These are phyloP conservation scores for Stemphylium beticola DNA, from an alignment of 2,329 filamentous ascomycete genomes.

Conservation along the genomic window DNA sequence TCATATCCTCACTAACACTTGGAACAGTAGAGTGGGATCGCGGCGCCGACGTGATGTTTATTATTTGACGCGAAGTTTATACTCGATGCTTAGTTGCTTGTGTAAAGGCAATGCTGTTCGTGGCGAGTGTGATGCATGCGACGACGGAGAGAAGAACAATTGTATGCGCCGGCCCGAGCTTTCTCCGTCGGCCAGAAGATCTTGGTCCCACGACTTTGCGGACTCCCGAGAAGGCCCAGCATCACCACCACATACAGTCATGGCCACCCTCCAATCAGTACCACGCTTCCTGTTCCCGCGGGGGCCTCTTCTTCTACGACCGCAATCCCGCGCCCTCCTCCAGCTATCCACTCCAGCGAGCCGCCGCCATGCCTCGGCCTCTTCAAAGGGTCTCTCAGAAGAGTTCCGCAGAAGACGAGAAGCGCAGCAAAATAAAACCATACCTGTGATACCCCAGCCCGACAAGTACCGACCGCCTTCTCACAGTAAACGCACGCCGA, in stretches of 20 bases:
- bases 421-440: constrained; percentile 46
- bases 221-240: constrained; percentile 25
- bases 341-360: constrained; percentile 18
- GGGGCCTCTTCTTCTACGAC: constrained; percentile 31
- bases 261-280: constrained; percentile 44
- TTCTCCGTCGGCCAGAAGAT: constrained; percentile 23
- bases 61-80: not conserved
- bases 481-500: constrained; percentile 73
- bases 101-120: no score
- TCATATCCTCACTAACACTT: constrained; percentile 2
- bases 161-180: constrained; percentile 22
- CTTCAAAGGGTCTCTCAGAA: constrained; percentile 37
- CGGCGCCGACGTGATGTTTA: no score
- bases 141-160: not conserved
- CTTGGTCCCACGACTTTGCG: constrained; percentile 22
- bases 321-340: constrained; percentile 25
- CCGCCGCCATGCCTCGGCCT: constrained; percentile 43
- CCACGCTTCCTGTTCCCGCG: constrained; percentile 45
- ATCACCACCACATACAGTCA: constrained; percentile 25
- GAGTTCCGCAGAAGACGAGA: constrained; percentile 37
- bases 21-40: not conserved
- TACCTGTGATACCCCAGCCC: constrained; percentile 76
- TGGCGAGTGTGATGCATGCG: not conserved
- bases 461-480: constrained; percentile 91
- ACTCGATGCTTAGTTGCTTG: not conserved